phyloP scores from a whole-genome alignment of 768 basidiomycete species.

The Pleurotus cornucopiae region DNA sequence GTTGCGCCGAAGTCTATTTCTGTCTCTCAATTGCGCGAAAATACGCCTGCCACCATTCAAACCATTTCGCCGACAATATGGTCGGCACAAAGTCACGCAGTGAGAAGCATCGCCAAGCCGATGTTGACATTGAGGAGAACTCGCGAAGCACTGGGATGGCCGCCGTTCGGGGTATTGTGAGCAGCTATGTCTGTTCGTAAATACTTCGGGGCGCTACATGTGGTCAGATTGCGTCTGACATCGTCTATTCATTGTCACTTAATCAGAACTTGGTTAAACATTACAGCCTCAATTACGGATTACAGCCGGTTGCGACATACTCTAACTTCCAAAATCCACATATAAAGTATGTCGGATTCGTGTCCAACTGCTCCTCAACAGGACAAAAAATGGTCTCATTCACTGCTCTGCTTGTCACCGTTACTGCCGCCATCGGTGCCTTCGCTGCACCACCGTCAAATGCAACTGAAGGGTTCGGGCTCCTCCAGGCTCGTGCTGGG shows the following conservation, averaged over 20 bases:
- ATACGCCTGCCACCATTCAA: no score
- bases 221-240: no score
- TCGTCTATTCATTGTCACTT: not conserved
- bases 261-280: not conserved
- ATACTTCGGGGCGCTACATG: no score
- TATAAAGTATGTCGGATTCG: not conserved
- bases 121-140: no score
- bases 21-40: no score
- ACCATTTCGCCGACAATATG: no score
- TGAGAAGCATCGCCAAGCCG: no score
- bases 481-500: slow-evolving; percentile 14
- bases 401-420: slow-evolving; percentile 14
- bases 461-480: slow-evolving; percentile 12
- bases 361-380: not conserved
- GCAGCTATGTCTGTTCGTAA: no score
- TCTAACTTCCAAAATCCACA: not conserved
- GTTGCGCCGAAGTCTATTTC: no score
- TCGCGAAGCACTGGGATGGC: no score
- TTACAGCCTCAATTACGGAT: not conserved
- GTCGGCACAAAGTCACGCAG: no score
- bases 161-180: no score
- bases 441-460: slow-evolving; percentile 17
- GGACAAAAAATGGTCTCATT: slow-evolving; percentile 7
- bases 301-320: not conserved
- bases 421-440: slow-evolving; percentile 15